Base-by-base conservation (phyloP, 2,329 filamentous ascomycete species). In the Amphichorda felina region DNA sequence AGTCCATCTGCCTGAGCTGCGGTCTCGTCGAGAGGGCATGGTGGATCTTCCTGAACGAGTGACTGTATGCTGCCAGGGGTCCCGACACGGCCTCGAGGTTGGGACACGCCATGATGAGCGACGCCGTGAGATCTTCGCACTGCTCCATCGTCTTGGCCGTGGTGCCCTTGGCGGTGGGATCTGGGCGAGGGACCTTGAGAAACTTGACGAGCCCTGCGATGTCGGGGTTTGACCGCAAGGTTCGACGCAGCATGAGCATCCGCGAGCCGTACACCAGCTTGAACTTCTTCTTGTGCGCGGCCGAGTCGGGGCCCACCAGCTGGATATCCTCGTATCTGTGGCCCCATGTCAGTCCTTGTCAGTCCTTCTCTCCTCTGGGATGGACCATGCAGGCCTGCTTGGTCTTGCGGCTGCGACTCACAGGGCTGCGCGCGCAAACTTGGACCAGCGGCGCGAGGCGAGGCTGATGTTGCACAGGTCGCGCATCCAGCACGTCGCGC, bases 401-500 rank as follows among this genome's bases (percentile, higher is more conserved):
- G n/a, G n/a, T n/a, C n/a, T n/a, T n/a, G n/a, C n/a, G n/a, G n/a
- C n/a, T n/a, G n/a, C 13, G 10, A 54, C 66, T 60, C 56, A 76
- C 61, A 77, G 49, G 11, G 65, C 64, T 15, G 55, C 52, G 15
- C 66, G 62, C 6, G 70, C 71, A 28, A 62, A 63, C 42, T 63
- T 64, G 45, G 66, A 57, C 56, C 70, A 68, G 45, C 68, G 74
- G 41, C 61, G 63, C 13, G 64, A 68, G 26, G 62, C 59, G 9
- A 72, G 38, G 9, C 66, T 61, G 28, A 77, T 49, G 29, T 63
- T 64, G 43, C 65, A 70, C 21, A 68, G 54, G 45, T 80, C 74
- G 33, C 75, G 63, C 70, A 76, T 75, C 69, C 71, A 77, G 50
- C 75, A 79, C 14, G 75, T 79, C 13, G 72, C 64, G 47, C 75